Conservation (phyloP, 2,329 filamentous ascomycete species). For the Colletotrichum godetiae region DNA sequence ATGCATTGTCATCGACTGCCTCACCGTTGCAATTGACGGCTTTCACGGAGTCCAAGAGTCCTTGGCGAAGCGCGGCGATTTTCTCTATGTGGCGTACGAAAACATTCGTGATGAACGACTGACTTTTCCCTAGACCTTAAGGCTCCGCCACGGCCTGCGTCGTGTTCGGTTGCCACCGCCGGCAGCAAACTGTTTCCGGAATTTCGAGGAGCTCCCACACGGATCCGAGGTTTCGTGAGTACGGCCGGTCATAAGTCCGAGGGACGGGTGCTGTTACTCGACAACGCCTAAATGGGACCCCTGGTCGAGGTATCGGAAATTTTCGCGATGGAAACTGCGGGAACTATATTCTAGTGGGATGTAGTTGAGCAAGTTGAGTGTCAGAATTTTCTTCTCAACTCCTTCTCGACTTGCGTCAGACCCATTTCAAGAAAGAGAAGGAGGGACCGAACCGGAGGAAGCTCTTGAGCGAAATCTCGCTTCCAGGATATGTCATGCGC, state of each 20-base stretch:
- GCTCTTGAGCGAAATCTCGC: slow-evolving; percentile 13
- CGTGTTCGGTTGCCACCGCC: background rate
- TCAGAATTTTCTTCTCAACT: background rate
- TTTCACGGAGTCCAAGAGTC: background rate
- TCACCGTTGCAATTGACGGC: slow-evolving; percentile 4
- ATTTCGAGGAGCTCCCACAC: background rate
- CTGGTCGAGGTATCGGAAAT: slow-evolving; percentile 8
- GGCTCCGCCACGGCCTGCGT: slow-evolving; percentile 19
- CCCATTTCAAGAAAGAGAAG: background rate
- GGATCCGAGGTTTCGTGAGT: background rate
- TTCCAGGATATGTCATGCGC: slow-evolving; percentile 12
- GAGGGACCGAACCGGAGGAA: background rate
- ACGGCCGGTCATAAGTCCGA: background rate
- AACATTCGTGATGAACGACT: background rate
- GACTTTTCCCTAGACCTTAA: background rate
- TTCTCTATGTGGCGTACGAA: background rate
- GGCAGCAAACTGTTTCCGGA: slow-evolving; percentile 22
- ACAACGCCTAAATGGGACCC: background rate
- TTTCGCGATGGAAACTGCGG: slow-evolving; percentile 23
- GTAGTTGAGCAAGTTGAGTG: background rate
- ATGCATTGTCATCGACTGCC: background rate
- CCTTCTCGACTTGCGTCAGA: background rate
- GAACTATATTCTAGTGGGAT: background rate
- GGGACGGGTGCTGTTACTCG: background rate
- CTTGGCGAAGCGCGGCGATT: slow-evolving; percentile 15